Evolutionary conservation across 208 protist species (phyloP), one percentile per base, ranked within the genome.

Genomic region (Trypanosoma rangeli): DNA sequence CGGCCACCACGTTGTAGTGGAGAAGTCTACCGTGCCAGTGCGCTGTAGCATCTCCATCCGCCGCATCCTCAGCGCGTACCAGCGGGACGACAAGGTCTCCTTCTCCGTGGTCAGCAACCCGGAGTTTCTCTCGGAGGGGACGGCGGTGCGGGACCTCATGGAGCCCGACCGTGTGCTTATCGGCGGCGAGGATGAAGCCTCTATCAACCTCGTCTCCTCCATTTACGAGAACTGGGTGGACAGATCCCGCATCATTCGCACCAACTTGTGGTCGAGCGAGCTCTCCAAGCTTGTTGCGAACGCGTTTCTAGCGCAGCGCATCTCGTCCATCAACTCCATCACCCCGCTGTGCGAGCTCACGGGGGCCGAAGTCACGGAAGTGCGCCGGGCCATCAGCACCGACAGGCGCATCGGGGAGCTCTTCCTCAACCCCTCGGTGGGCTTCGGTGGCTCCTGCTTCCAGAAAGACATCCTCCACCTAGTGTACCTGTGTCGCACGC

Each of bases 401-500:
- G 98, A 99, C 82, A 81, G 56, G 16, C 90, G 98, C 62, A 97
- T 99, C 50, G 98, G 98, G 3, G 16, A 70, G 18, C 83, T 93
- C 37, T 99, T 99, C 75, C 80, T 99, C 12, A 91, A 97, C 63
- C 86, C 97, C 13, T 93, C 85, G 33, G 86, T 95, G 24, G 91
- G 94, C 22, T 98, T 97, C 73, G 95, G 97, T 42, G 97, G 97
- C 33, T 96, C 88, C 46, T 99, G 98, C 83, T 99, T 99, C 78
- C 91, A 98, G 82, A 99, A 99, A 80, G 98, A 99, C 84, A 93
- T 99, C 68, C 87, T 98, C 28, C 98, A 98, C 80, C 85, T 99
- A 15, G 90, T 98, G 20, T 99, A 99, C 85, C 77, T 99, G 20
- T 97, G 88, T 75, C 85, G 97, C 70, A 86, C 80, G 7, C 82